These are phyloP conservation scores for Colletotrichum noveboracense DNA, from an alignment of 2,329 filamentous ascomycete species.

Conservation along the genomic window DNA sequence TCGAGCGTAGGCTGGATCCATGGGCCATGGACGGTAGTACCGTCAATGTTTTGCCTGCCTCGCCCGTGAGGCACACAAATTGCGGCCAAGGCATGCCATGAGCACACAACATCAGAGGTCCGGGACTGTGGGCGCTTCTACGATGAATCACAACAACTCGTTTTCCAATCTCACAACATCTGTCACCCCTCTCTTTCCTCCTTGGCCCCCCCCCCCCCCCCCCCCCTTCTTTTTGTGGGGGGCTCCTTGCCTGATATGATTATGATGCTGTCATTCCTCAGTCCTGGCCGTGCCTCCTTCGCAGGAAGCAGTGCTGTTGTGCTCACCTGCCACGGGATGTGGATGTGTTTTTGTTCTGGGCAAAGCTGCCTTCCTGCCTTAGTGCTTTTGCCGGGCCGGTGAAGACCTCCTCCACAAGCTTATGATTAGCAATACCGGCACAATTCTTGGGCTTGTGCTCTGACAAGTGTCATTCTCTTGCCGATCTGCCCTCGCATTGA, in stretches of 20 bases:
- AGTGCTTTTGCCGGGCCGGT: background rate
- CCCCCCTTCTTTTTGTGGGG: background rate
- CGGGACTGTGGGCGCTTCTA: background rate
- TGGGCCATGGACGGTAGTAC: background rate
- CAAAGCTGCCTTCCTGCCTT: background rate
- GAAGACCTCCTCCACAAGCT: conserved; percentile 1
- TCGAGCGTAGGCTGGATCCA: background rate
- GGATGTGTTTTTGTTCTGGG: conserved; percentile 5
- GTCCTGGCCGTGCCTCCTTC: background rate
- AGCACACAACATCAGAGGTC: conserved; percentile 5
- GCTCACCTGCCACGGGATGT: background rate
- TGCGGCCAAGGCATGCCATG: conserved; percentile 12
- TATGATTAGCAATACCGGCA: background rate
- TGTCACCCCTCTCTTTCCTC: background rate
- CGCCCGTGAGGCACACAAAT: background rate
- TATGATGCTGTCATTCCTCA: background rate
- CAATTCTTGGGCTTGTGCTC: background rate
- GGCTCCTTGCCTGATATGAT: background rate
- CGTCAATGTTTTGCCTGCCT: background rate
- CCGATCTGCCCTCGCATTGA: background rate
- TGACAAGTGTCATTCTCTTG: background rate
- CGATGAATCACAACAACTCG: background rate
- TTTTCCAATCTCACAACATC: background rate
- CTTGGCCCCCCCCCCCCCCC: background rate
- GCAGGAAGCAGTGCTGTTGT: background rate